Evolutionary conservation across 2,329 filamentous ascomycete species (phyloP), one percentile per base, ranked within the genome.

Genomic region (Xylaria hypoxylon): DNA sequence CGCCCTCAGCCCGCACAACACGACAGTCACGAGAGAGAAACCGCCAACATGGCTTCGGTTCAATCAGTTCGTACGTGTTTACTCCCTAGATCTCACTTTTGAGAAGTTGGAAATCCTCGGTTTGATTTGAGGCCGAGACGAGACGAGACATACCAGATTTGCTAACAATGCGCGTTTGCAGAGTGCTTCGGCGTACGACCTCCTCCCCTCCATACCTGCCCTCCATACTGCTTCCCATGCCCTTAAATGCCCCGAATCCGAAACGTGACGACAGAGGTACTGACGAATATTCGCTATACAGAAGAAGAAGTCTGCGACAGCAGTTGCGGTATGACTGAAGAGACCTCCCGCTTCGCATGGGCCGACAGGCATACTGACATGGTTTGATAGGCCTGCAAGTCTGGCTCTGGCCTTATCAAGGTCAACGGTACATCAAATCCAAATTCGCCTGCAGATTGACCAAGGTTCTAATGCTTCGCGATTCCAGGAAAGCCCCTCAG

Each of bases 401-500:
- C 72, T 67, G 76, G 76, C 70, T 73, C 68, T 72, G 96, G 96
- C 84, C 90, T 98, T 79, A 89, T 99, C 86, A 68, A 69, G 62
- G 67, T 68, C 47, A 69, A 69, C 64, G 67, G 67, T 69, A 69
- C 58, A 62, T 57, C 1, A 6, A 42, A 44, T 5, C 47, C 42
- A 5, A 5, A 45, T 31, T 8, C 28, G 19, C 38, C 17, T 7
- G 24, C 56, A 1, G n/a, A 38, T 53, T 31, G 28, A 28, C 42
- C 28, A 22, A 10, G 7, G 10, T n/a, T 58, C 66, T 68, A 60
- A 70, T 33, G 40, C 33, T 31, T 55, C 26, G 53, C 66, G 35
- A 57, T 58, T 62, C 97, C 86, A 99, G 96, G 96, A 86, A 92
- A 93, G 83, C 96, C 96, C 80, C 90, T 99, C 79, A 87, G 87